Evolutionary conservation across 23 red algal species (phyloP).

Genomic region (Chondrus crispus): DNA sequence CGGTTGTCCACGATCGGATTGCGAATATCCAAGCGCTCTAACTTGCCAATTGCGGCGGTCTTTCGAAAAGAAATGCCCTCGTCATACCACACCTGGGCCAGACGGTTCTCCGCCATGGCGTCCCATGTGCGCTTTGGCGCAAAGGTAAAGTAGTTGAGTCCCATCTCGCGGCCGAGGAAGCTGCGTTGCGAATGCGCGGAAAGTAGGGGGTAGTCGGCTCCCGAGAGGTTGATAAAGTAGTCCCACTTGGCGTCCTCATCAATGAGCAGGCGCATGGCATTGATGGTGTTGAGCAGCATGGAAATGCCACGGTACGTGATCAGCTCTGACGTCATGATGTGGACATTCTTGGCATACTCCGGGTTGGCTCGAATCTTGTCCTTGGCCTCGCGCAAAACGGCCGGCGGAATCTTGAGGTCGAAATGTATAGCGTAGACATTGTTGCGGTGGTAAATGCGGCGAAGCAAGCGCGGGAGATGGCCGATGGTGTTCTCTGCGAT

Average conservation of each 20-base stretch:
- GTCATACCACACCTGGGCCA: conserved; percentile 54
- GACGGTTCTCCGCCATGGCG: conserved; percentile 49
- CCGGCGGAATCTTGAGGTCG: conserved; percentile 61
- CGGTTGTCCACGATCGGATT: conserved; percentile 60
- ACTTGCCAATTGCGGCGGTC: background rate
- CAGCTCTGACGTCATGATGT: conserved; percentile 76
- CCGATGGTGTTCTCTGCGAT: conserved; percentile 22
- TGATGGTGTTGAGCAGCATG: conserved; percentile 86
- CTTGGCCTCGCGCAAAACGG: background rate
- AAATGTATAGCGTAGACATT: conserved; percentile 86
- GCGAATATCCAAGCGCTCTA: background rate
- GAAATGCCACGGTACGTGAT: conserved; percentile 84
- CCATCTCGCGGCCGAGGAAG: conserved; percentile 33
- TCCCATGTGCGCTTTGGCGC: conserved; percentile 40
- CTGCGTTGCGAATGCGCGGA: conserved; percentile 18
- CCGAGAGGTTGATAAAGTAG: conserved; percentile 87
- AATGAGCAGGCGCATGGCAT: conserved; percentile 64
- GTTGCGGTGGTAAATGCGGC: conserved; percentile 29
- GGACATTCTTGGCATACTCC: conserved; percentile 32
- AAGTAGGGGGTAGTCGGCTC: conserved; percentile 78
- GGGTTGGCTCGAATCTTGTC: background rate
- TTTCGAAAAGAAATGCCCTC: conserved; percentile 40
- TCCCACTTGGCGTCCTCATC: conserved; percentile 46
- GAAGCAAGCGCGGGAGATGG: conserved; percentile 44
- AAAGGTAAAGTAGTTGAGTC: conserved; percentile 72